Evolutionary conservation across 2,329 filamentous ascomycete genomes (phyloP).

Genomic region (Lomentospora prolificans): DNA sequence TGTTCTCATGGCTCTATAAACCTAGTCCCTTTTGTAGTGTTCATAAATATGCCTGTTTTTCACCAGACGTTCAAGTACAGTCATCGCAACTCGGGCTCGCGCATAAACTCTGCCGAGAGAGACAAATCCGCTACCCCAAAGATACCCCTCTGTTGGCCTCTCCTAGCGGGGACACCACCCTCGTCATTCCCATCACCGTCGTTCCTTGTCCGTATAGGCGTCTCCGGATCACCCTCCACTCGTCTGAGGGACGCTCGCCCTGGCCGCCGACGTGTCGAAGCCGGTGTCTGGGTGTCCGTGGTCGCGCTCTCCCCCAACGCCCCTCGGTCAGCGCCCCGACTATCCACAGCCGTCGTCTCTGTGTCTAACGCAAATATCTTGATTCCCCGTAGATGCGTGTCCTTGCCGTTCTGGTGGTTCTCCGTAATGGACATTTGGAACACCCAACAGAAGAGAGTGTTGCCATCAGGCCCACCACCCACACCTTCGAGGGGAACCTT

Average conservation of each 20-base stretch:
- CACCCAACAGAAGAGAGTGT: slow-evolving; percentile 77
- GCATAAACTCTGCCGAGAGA: slow-evolving; percentile 30
- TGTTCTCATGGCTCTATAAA: too few relatives aligned
- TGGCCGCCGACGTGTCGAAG: background rate
- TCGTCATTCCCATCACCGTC: slow-evolving; percentile 6
- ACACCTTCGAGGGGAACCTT: slow-evolving; percentile 57
- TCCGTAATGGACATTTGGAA: slow-evolving; percentile 85
- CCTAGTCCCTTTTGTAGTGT: background rate
- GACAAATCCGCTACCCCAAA: slow-evolving; percentile 24
- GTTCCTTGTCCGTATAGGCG: background rate
- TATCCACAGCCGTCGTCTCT: slow-evolving; percentile 24
- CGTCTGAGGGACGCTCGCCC: background rate
- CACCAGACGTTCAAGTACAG: too few relatives aligned
- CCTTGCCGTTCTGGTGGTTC: slow-evolving; percentile 98
- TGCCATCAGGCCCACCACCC: slow-evolving; percentile 53
- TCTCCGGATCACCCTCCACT: background rate
- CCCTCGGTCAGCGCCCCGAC: background rate
- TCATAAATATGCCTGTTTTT: too few relatives aligned
- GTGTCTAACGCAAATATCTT: slow-evolving; percentile 65
- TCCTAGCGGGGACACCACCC: slow-evolving; percentile 3
- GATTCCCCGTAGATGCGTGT: slow-evolving; percentile 90
- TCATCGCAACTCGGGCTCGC: slow-evolving; percentile 30
- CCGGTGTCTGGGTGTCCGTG: background rate
- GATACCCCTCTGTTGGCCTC: slow-evolving; percentile 21
- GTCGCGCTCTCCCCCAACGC: slow-evolving; percentile 13